Conservation (phyloP, 352 stramenopile species). For the Phytophthora agathidicida region DNA sequence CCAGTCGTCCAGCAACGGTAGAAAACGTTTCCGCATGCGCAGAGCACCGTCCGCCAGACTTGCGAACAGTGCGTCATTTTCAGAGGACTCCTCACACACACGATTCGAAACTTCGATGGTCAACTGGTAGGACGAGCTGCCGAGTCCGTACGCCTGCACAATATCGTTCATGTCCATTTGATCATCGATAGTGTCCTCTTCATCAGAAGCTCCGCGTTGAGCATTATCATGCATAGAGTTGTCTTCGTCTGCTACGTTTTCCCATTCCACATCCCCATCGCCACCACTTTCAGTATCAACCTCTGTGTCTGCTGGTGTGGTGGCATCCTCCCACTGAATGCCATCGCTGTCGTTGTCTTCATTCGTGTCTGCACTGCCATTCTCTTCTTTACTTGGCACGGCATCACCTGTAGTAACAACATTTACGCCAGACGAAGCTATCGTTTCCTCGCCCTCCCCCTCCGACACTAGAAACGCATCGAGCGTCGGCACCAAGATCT, state of each 20-base stretch:
- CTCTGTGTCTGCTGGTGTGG: background rate
- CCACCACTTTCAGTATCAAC: constrained; percentile 2
- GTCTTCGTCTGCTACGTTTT: constrained; percentile 20
- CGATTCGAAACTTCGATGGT: constrained; percentile 69
- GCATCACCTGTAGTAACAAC: background rate
- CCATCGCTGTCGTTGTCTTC: constrained; percentile 20
- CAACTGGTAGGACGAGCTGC: constrained; percentile 77
- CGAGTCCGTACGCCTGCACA: constrained; percentile 75
- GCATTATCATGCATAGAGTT: background rate
- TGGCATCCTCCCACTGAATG: constrained; percentile 37
- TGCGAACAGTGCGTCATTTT: constrained; percentile 75
- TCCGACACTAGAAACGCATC: constrained; percentile 57
- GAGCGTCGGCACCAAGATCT: constrained; percentile 76
- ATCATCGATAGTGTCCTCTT: constrained; percentile 15
- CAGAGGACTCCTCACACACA: constrained; percentile 58
- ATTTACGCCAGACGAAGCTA: background rate
- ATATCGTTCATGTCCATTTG: constrained; percentile 83
- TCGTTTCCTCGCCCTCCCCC: background rate
- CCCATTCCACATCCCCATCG: constrained; percentile 25
- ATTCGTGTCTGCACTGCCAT: background rate
- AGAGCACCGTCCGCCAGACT: constrained; percentile 57
- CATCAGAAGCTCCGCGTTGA: background rate
- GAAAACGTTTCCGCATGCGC: constrained; percentile 71
- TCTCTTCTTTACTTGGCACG: background rate
- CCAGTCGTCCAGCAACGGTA: constrained; percentile 73